phyloP scores from a whole-genome alignment of 441 rosid species.

The Erodium texanum region DNA sequence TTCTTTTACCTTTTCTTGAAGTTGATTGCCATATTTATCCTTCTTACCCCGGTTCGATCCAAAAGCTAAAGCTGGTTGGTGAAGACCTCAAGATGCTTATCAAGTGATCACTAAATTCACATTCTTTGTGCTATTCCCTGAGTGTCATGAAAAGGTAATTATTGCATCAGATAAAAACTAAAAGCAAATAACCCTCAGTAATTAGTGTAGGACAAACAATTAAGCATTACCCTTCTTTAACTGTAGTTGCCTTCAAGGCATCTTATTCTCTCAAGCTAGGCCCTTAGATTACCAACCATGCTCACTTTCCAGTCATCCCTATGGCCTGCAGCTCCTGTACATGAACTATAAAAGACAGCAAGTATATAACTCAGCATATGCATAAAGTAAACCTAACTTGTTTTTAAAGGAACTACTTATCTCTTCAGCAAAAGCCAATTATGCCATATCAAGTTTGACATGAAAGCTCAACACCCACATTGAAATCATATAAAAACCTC shows the following conservation, averaged over 20 bases:
- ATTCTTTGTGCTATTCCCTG: background rate
- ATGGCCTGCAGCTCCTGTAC: background rate
- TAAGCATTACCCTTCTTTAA: background rate
- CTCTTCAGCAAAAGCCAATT: background rate
- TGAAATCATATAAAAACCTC: background rate
- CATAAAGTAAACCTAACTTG: conserved; percentile 1
- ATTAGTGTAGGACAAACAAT: conserved; percentile 4
- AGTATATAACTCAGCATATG: conserved; percentile 7
- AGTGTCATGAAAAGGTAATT: background rate
- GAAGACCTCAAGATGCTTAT: no score
- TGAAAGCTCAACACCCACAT: conserved; percentile 9
- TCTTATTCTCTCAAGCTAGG: background rate
- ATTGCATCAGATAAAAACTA: background rate
- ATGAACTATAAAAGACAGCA: background rate
- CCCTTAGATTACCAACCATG: background rate
- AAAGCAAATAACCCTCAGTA: background rate
- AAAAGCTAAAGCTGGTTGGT: no score
- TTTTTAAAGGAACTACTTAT: conserved; percentile 4
- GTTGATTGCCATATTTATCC: no score
- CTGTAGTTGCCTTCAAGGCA: background rate
- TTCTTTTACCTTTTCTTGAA: no score
- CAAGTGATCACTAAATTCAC: no score
- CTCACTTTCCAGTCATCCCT: background rate
- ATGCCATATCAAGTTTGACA: background rate
- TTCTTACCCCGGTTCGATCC: no score